Evolutionary conservation across 768 basidiomycete species (phyloP), one percentile per base, ranked within the genome.

Genomic region (Thelephora aurantiotincta): DNA sequence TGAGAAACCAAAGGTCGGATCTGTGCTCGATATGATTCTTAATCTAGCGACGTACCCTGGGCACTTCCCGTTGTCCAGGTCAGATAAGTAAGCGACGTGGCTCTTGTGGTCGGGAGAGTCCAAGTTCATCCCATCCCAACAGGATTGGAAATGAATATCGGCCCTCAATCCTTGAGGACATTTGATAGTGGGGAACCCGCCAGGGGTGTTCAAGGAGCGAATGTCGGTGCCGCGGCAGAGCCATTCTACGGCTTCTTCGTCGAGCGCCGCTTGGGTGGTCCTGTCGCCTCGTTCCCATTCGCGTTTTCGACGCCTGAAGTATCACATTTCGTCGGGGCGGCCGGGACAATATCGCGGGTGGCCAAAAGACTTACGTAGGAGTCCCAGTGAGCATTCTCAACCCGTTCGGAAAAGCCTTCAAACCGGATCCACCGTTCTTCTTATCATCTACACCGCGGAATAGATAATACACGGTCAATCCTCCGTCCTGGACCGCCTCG

Each of bases 301-400:
- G 9, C 26, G 26, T 4, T 30, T 30, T 30, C 26, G 26, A 9
- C 26, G 26, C 26, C 26, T 30, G 9, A 30, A 9, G 26, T 9
- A 30, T 30, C 26, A 30, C 26, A 30, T 30, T 30, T 30, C 26
- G 9, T 30, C n/a, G 9, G 9, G 26, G 9, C 9, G 9, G 9
- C 26, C 26, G 9, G 26, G 26, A 4, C 26, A 30, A 4, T 30
- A 30, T 30, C 26, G 4, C n/a, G n/a, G n/a, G 9, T 30, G 26
- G 26, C 5, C 5, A 30, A 9, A 30, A 30, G 26, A 30, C 26
- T 30, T 12, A 30, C 16, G 14, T 5, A 9, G 35, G 13, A 53
- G 65, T 59, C 13, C 72, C 72, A 35, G 62, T 65, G 42, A 73
- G 51, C 68, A 70, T 69, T 48, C 58, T 63, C 50, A 71, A 61